Evolutionary conservation across 306 rosid genomes (phyloP), one percentile per base, ranked within the genome.

Genomic region (Dicorynia guianensis): DNA sequence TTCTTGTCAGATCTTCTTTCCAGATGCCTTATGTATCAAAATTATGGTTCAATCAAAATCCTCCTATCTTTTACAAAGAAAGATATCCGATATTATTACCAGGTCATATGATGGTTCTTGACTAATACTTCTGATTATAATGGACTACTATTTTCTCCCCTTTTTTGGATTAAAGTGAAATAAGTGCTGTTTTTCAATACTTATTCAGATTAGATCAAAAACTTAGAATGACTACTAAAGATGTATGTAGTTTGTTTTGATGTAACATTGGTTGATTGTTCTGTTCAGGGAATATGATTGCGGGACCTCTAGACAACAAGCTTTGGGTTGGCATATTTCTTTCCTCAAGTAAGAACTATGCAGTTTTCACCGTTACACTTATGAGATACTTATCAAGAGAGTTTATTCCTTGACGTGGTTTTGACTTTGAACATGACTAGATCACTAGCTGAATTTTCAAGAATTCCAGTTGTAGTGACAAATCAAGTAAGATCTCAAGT

Each of bases 381-480:
- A 25, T 42, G 64, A 80, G 43, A 67, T 72, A 74, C 46, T 55
- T 76, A 53, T 63, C 54, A 77, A 71, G 57, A 52, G 33, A 49
- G 30, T 44, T 70, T 76, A 63, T 69, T 79, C 63, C n/a, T 56
- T n/a, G 38, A 68, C 59, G 59, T 34, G 25, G 62, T 62, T 43
- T 34, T 77, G 71, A 79, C 72, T 79, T 76, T 70, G 60, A 67
- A 50, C 55, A 8, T 65, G 36, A 69, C 71, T 61, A 94, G 98
- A 86, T 90, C 97, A 66, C 96, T 91, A 65, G 98, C 98, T 59
- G 96, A 94, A 85, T 83, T 88, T 86, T 90, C 98, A 58, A 88
- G 94, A 81, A 90, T 94, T 81, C 98, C 97, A 56, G 55, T 90
- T 71, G 91, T 94, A 58, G 90, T 94, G 77, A 94, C 98, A 71